A percentile compares a stretch with the other conserved stretches of the same genome.
Evolutionary conservation across 2,329 filamentous ascomycete genomes (phyloP).

Genomic region (Tolypocladium tropicale): DNA sequence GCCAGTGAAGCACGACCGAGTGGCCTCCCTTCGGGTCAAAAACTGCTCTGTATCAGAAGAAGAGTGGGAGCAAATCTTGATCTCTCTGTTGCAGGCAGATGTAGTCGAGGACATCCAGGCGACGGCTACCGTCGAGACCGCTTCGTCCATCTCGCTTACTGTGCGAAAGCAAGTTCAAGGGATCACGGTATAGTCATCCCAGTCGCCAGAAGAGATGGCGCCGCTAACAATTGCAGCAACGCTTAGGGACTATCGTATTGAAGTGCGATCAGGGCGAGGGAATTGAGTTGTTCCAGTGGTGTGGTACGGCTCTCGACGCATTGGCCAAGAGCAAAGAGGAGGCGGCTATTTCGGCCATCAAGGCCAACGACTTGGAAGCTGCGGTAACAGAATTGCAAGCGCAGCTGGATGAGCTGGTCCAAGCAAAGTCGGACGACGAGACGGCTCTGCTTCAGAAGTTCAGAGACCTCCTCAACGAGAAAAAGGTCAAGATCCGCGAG

Average conservation of each 20-base stretch:
- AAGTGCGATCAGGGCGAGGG: slow-evolving; percentile 44
- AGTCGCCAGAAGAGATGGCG: slow-evolving; percentile 1
- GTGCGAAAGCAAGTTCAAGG: slow-evolving; percentile 56
- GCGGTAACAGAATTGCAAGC: slow-evolving; percentile 47
- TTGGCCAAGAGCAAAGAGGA: slow-evolving; percentile 33
- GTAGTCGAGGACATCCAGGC: slow-evolving; percentile 45
- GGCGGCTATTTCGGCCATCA: slow-evolving; percentile 29
- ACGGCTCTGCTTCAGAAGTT: slow-evolving; percentile 59
- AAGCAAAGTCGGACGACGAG: slow-evolving; percentile 58
- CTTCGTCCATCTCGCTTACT: slow-evolving; percentile 45
- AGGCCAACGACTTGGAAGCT: slow-evolving; percentile 38
- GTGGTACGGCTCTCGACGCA: slow-evolving; percentile 43
- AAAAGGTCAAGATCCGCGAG: slow-evolving; percentile 70
- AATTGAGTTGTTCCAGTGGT: slow-evolving; percentile 63
- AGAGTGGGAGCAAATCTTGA: slow-evolving; percentile 59
- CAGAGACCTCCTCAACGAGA: slow-evolving; percentile 60
- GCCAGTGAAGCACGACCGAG: slow-evolving; percentile 45
- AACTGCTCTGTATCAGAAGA: slow-evolving; percentile 44
- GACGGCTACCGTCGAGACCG: slow-evolving; percentile 46
- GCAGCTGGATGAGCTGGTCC: slow-evolving; percentile 56
- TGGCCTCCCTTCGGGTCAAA: slow-evolving; percentile 40
- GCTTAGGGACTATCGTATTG: slow-evolving; percentile 54
- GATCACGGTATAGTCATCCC: slow-evolving; percentile 47
- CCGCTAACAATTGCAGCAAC: slow-evolving; percentile 41
- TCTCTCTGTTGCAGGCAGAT: slow-evolving; percentile 42